These are phyloP conservation scores for Coelastrella sp. DNA, from an alignment of 139 green algal genomes.

Conservation along the genomic window DNA sequence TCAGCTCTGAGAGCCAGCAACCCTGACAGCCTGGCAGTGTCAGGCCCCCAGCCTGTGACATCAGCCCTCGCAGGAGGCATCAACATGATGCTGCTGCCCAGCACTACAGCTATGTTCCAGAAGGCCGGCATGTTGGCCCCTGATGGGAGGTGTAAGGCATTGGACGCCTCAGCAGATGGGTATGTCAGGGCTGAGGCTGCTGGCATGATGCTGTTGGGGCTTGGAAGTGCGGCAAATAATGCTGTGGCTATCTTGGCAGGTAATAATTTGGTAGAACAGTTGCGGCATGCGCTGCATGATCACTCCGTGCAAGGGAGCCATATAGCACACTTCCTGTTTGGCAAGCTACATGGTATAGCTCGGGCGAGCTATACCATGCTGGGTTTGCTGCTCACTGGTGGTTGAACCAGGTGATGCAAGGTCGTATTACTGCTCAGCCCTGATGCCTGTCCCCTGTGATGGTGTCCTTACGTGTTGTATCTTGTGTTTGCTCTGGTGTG, in stretches of 20 bases:
- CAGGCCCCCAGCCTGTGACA: background rate
- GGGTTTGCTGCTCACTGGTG: background rate
- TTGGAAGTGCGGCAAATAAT: background rate
- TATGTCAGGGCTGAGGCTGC: conserved; percentile 76
- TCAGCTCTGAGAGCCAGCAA: background rate
- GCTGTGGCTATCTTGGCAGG: conserved; percentile 58
- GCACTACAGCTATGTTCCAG: conserved; percentile 82
- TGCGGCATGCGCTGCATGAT: too few species aligned
- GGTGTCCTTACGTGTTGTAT: too few species aligned
- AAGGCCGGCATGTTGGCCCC: conserved; percentile 38
- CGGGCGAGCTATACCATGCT: background rate
- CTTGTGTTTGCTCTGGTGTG: too few species aligned
- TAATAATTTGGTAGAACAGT: background rate
- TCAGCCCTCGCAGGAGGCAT: conserved; percentile 75
- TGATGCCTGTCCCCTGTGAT: too few species aligned
- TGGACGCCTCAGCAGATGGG: conserved; percentile 86
- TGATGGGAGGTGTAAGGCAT: conserved; percentile 89
- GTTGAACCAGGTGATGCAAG: too few species aligned
- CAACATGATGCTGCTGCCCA: conserved; percentile 81
- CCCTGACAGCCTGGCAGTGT: background rate
- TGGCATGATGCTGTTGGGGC: conserved; percentile 58
- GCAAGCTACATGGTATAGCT: too few species aligned
- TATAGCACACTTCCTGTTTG: too few species aligned
- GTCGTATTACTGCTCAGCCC: too few species aligned
- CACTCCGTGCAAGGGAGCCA: too few species aligned